Evolutionary conservation across 2,329 filamentous ascomycete genomes (phyloP), one percentile per base, ranked within the genome.

Genomic region (Metarhizium rileyi): DNA sequence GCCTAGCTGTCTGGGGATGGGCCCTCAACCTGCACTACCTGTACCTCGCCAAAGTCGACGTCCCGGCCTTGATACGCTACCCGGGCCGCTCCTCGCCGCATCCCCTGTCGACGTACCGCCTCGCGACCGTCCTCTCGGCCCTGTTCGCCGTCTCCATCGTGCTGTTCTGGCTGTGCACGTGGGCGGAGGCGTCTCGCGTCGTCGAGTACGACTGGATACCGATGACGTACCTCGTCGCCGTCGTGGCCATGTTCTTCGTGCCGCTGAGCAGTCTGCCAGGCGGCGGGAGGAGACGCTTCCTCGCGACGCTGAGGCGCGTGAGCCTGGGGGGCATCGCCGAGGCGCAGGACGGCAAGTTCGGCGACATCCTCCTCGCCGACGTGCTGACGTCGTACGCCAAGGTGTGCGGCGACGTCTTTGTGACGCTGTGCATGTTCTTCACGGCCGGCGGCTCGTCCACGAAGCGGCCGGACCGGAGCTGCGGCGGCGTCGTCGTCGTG

Each of bases 1-100:
- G n/a, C n/a, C n/a, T 20, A 94, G 90, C 88, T 58, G 84, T 95
- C 61, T 97, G 91, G 91, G 90, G 88, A 65, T 98, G 91, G 90
- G 90, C 85, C 56, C 69, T 86, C 59, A 97, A 96, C 71, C 80
- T 97, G 38, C 90, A 96, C 64, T 90, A 88, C 70, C 82, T 97
- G 52, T 77, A 84, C 60, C 70, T 81, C 51, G 74, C 83, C 61
- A 86, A 86, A 64, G 94, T 98, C 71, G 89, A 96, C 67, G 87
- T 95, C 49, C 87, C 89, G 20, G 76, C 82, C 28, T 77, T 97
- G 51, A 88, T 97, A 60, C 84, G 87, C 66, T 97, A 97, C 67
- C 89, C 90, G 36, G 72, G 78, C 40, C 86, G 89, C 56, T 71
- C 81, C 47, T 86, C 83, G 46, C 71, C 82, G 52, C 77, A 83